Conservation (phyloP, 352 stramenopile species). For the Phytophthora chlamydospora region DNA sequence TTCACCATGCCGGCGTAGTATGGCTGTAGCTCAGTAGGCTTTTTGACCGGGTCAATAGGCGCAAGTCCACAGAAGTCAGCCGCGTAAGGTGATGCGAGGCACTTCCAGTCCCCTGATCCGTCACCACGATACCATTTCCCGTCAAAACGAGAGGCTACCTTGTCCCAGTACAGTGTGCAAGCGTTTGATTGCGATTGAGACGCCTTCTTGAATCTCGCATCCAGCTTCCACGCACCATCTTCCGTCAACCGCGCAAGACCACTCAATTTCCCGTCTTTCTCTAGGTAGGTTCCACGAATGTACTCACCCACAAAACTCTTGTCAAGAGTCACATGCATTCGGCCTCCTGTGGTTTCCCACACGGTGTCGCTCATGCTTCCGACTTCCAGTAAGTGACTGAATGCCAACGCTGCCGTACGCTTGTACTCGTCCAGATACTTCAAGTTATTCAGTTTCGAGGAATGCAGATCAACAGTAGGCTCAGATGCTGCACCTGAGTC, state of each 20-base stretch:
- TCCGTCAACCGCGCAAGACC: slow-evolving; percentile 57
- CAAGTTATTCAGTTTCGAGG: slow-evolving; percentile 43
- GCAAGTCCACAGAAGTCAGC: slow-evolving; percentile 76
- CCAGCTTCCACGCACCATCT: slow-evolving; percentile 69
- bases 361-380: slow-evolving; percentile 37
- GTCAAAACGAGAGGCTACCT: slow-evolving; percentile 61
- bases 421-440: slow-evolving; percentile 62
- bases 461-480: slow-evolving; percentile 14
- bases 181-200: slow-evolving; percentile 77
- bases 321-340: slow-evolving; percentile 51
- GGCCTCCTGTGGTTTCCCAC: slow-evolving; percentile 80
- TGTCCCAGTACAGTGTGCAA: slow-evolving; percentile 70
- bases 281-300: slow-evolving; percentile 72
- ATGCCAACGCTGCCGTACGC: slow-evolving; percentile 45
- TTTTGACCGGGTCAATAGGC: slow-evolving; percentile 40
- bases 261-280: slow-evolving; percentile 70
- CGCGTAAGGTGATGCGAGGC: slow-evolving; percentile 49
- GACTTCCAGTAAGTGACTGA: slow-evolving; percentile 37
- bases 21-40: slow-evolving; percentile 51
- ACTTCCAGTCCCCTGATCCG: slow-evolving; percentile 83
- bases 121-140: slow-evolving; percentile 89
- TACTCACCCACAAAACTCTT: slow-evolving; percentile 65
- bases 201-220: slow-evolving; percentile 73
- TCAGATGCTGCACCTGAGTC: slow-evolving; percentile 25
- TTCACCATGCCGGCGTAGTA: slow-evolving; percentile 89